These are phyloP conservation scores for Vachellia collinsii DNA, from an alignment of 306 rosid genomes.

Conservation along the genomic window DNA sequence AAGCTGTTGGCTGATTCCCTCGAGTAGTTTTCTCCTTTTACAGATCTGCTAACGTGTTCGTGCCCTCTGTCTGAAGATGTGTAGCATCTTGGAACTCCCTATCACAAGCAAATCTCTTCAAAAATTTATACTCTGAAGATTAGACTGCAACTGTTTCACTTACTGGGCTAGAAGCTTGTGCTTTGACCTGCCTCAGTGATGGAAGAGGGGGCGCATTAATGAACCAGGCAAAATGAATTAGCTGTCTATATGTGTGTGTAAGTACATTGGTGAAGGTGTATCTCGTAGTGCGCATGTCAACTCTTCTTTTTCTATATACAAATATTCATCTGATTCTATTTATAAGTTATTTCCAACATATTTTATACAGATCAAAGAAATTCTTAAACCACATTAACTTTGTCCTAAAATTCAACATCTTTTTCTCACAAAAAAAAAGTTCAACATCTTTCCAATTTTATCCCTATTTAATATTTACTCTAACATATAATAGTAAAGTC, in stretches of 20 bases:
- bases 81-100: constrained; percentile 43
- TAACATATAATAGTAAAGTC: too few species aligned
- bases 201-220: constrained; percentile 19
- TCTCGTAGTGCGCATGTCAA: not conserved
- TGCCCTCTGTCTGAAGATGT: constrained; percentile 39
- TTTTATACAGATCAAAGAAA: too few species aligned
- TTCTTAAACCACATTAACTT: too few species aligned
- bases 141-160: constrained; percentile 73
- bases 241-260: not conserved
- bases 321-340: not conserved
- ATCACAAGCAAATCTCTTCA: constrained; percentile 57
- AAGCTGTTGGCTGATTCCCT: constrained; percentile 23
- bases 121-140: constrained; percentile 45
- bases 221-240: constrained; percentile 8
- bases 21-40: constrained; percentile 25
- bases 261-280: not conserved
- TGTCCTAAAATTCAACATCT: too few species aligned
- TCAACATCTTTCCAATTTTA: too few species aligned
- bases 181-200: constrained; percentile 61
- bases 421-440: too few species aligned
- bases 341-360: too few species aligned
- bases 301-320: not conserved
- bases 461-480: too few species aligned
- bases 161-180: constrained; percentile 55
- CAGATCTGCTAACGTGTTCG: constrained; percentile 6